Evolutionary conservation across 129 eudicot species (phyloP).

Genomic region (Silybum marianum): DNA sequence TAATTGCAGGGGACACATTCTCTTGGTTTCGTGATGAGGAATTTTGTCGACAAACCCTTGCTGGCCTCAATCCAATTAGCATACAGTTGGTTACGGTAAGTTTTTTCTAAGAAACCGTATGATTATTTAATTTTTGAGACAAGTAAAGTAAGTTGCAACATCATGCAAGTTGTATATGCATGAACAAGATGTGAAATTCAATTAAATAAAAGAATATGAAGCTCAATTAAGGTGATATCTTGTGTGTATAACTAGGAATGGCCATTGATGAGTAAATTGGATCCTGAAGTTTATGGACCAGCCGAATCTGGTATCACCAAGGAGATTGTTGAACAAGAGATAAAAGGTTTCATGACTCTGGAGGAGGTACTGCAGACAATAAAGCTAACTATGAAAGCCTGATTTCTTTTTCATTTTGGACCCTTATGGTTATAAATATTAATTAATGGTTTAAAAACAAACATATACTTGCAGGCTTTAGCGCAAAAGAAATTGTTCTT

Average conservation of each 20-base stretch:
- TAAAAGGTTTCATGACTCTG: constrained; percentile 57
- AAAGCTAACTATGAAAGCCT: not conserved
- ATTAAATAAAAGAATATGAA: not conserved
- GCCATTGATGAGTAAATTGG: constrained; percentile 75
- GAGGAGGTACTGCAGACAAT: constrained; percentile 42
- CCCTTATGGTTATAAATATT: not conserved
- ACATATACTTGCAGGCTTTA: constrained; percentile 45
- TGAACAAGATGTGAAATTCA: not conserved
- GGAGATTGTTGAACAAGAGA: constrained; percentile 48
- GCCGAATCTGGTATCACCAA: constrained; percentile 69
- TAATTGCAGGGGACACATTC: constrained; percentile 53
- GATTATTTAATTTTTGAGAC: not conserved
- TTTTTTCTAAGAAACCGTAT: not conserved
- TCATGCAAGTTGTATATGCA: not conserved
- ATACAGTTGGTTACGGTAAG: constrained; percentile 44
- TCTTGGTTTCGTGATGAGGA: constrained; percentile 76
- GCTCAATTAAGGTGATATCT: not conserved
- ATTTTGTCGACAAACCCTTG: constrained; percentile 72
- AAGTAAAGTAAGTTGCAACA: not conserved
- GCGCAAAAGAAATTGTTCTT: constrained; percentile 51
- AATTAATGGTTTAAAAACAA: not conserved
- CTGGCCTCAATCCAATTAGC: constrained; percentile 48
- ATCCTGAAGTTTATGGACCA: constrained; percentile 65
- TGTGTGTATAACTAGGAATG: constrained; percentile 53
- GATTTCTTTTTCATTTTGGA: not conserved